Percentiles rank a stretch among this genome's conserved stretches.
Conservation (phyloP, 192 early-diverging fungal species). For the Umbelopsis isabellina region DNA sequence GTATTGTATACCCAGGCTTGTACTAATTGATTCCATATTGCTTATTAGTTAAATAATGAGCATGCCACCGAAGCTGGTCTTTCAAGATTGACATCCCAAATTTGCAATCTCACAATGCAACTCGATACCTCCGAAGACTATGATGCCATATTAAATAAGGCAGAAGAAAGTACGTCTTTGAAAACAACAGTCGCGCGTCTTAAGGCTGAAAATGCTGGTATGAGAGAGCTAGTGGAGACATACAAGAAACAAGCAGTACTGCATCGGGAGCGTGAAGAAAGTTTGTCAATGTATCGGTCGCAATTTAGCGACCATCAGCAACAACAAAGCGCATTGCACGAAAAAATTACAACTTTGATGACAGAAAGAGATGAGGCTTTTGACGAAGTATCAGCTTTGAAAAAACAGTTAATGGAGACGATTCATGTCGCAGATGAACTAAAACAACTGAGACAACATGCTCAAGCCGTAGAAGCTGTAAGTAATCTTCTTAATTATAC, state of each 20-base stretch:
- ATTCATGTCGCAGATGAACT: not conserved
- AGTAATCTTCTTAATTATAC: not conserved
- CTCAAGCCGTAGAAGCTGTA: not conserved
- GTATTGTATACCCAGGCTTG: not conserved
- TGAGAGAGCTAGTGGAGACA: conserved; percentile 9
- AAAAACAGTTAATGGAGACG: not conserved
- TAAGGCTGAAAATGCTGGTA: not conserved
- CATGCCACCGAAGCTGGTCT: conserved; percentile 9
- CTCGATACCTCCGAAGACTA: not conserved
- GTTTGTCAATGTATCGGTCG: conserved; percentile 11
- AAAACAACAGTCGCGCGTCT: conserved; percentile 6
- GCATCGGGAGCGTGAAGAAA: conserved; percentile 15
- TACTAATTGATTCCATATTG: not conserved
- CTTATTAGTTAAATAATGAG: not conserved
- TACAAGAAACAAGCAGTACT: conserved; percentile 11
- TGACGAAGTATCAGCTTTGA: not conserved
- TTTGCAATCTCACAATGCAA: conserved; percentile 1
- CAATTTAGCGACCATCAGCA: conserved; percentile 19
- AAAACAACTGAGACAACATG: not conserved
- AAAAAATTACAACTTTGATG: not conserved
- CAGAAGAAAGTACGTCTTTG: conserved; percentile 10
- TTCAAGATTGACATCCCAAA: conserved; percentile 5
- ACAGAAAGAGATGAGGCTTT: not conserved
- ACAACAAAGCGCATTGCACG: conserved; percentile 13
- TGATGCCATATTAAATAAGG: conserved; percentile 15